phyloP scores from a whole-genome alignment of 768 basidiomycete genomes.

The Chalciporus pseudorubinellus region DNA sequence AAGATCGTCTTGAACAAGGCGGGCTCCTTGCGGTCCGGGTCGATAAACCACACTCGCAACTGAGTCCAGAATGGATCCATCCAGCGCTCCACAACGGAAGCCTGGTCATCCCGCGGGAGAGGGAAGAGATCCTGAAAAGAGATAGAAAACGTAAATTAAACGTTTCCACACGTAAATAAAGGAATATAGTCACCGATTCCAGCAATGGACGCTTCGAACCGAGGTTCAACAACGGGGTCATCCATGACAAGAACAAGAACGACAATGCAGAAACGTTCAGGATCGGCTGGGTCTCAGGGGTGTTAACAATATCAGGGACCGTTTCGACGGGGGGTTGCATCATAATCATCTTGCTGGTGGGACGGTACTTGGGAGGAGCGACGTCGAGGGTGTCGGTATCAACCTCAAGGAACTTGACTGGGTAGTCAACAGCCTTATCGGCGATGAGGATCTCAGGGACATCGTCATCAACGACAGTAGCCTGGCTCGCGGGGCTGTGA shows the following conservation, averaged over 20 bases:
- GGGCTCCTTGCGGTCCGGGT: conserved; percentile 13
- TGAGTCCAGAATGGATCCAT: conserved; percentile 24
- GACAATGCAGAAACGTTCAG: conserved; percentile 9
- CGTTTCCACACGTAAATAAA: conserved; percentile 21
- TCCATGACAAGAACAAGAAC: conserved; percentile 26
- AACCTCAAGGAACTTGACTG: conserved; percentile 1
- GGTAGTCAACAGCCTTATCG: conserved; percentile 4
- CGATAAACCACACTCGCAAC: conserved; percentile 18
- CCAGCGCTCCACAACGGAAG: conserved; percentile 24
- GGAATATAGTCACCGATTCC: conserved; percentile 31
- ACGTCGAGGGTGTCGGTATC: background rate
- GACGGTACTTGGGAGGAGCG: conserved; percentile 1
- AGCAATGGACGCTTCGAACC: conserved; percentile 28
- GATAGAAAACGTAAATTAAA: conserved; percentile 9
- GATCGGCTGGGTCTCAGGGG: conserved; percentile 20
- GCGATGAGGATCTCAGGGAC: background rate
- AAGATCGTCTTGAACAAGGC: conserved; percentile 18
- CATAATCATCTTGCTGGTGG: conserved; percentile 18
- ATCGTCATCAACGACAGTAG: conserved; percentile 22
- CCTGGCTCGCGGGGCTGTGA: conserved; percentile 15
- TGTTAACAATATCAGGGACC: conserved; percentile 15
- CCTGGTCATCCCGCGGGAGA: conserved; percentile 25
- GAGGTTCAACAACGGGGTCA: conserved; percentile 25
- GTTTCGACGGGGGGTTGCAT: conserved; percentile 24
- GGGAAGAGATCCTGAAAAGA: conserved; percentile 24